Evolutionary conservation across 306 rosid genomes (phyloP).

Genomic region (Oemleria cerasiformis): DNA sequence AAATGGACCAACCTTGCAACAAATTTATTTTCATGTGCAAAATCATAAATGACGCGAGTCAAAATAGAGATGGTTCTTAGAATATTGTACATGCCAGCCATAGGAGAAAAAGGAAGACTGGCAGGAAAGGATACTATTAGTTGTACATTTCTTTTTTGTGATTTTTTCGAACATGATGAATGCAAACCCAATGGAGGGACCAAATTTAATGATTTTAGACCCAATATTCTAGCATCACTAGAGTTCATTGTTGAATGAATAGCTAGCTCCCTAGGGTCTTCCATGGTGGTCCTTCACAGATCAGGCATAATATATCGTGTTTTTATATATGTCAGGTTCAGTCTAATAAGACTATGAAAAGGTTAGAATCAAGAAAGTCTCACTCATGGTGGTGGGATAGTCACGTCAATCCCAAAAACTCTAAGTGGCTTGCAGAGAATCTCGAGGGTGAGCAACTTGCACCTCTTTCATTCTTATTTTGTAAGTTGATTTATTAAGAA

Average conservation of each 20-base stretch:
- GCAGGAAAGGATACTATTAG: not conserved
- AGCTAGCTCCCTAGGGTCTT: not conserved
- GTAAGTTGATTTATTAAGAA: not conserved
- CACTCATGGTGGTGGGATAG: slow-evolving; percentile 99
- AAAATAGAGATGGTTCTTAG: not conserved
- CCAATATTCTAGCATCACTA: not conserved
- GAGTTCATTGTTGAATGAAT: not conserved
- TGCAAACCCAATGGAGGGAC: not conserved
- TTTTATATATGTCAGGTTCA: slow-evolving; percentile 31
- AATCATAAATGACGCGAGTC: not conserved
- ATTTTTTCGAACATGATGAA: not conserved
- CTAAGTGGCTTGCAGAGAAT: slow-evolving; percentile 86
- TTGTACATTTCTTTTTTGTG: not conserved
- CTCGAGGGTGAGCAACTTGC: slow-evolving; percentile 59
- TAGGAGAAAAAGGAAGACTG: not conserved
- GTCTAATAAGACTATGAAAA: slow-evolving; percentile 46
- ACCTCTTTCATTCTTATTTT: slow-evolving; percentile 10
- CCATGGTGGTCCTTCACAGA: not conserved
- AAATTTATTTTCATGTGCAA: not conserved
- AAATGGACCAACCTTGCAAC: not conserved
- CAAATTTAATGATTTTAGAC: not conserved
- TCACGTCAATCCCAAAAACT: slow-evolving; percentile 69
- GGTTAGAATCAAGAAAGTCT: slow-evolving; percentile 64
- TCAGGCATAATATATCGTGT: not conserved
- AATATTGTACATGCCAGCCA: not conserved